Percentiles rank a stretch among this genome's conserved stretches.
phyloP scores from a whole-genome alignment of 202 grass and related monocot species.

The Zizania palustris region DNA sequence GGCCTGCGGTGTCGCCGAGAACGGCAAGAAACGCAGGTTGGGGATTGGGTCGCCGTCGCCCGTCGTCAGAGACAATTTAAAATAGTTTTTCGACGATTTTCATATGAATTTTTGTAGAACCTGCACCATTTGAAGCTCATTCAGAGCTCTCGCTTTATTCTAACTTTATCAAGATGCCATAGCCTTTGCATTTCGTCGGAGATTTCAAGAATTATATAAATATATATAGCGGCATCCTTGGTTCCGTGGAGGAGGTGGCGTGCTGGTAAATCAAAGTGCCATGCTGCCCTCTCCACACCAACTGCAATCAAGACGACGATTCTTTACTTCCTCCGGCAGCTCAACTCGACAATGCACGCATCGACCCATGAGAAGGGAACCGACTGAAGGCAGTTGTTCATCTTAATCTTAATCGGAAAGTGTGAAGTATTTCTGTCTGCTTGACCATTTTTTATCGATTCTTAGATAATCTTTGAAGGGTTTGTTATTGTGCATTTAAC shows the following conservation, averaged over 20 bases:
- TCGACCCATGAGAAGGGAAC: background rate
- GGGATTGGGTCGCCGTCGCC: constrained; percentile 36
- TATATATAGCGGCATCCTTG: background rate
- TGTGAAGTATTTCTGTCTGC: no score
- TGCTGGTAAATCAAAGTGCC: constrained; percentile 23
- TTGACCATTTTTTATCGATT: no score
- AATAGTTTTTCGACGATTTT: background rate
- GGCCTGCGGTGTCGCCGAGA: background rate
- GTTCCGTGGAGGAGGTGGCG: background rate
- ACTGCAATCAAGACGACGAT: constrained; percentile 7
- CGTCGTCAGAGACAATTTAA: background rate
- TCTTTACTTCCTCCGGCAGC: background rate
- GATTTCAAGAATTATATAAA: background rate
- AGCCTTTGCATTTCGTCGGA: background rate
- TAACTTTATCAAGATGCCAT: constrained; percentile 34
- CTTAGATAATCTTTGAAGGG: no score
- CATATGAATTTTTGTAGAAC: background rate
- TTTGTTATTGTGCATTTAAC: no score
- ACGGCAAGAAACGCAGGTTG: constrained; percentile 22
- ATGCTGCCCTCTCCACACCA: background rate
- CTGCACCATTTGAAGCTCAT: background rate
- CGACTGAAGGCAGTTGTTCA: no score
- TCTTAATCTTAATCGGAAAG: no score
- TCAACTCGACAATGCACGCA: constrained; percentile 9
- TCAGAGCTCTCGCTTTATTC: background rate